These are phyloP conservation scores for Lecanicillium sp. DNA, from an alignment of 2,329 filamentous ascomycete genomes.

Conservation along the genomic window DNA sequence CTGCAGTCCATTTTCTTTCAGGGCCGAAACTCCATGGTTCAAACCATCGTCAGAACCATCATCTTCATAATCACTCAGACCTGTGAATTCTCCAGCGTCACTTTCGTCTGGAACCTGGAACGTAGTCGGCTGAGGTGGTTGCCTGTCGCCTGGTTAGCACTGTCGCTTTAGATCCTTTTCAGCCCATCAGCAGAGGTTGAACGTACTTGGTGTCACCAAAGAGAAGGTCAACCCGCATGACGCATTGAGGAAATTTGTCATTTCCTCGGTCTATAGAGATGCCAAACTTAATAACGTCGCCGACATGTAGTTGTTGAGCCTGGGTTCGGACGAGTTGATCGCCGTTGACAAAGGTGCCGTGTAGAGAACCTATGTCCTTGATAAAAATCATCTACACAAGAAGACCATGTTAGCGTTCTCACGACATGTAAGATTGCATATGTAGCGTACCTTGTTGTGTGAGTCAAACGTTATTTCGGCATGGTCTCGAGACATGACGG, in stretches of 20 bases:
- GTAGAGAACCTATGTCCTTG: conserved; percentile 39
- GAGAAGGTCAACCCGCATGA: conserved; percentile 24
- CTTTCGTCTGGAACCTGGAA: conserved; percentile 36
- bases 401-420: conserved; percentile 16
- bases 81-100: conserved; percentile 21
- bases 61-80: conserved; percentile 16
- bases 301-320: conserved; percentile 13
- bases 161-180: too few relatives aligned
- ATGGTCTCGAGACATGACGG: conserved; percentile 64
- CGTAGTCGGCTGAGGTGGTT: conserved; percentile 17
- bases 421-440: neutral
- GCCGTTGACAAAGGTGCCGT: conserved; percentile 42
- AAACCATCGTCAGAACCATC: conserved; percentile 10
- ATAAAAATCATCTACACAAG: conserved; percentile 37
- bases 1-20: neutral
- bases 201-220: conserved; percentile 22
- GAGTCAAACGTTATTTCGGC: conserved; percentile 43
- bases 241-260: conserved; percentile 28
- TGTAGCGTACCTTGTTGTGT: conserved; percentile 32
- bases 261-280: conserved; percentile 24
- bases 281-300: conserved; percentile 28
- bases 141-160: conserved; percentile 11
- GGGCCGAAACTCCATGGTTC: neutral
- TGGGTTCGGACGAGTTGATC: conserved; percentile 13
- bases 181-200: neutral